A percentile compares a stretch with the other conserved stretches of the same genome.
These are phyloP conservation scores for Polyporus tsugae DNA, from an alignment of 1,284 basidiomycete genomes.

Conservation along the genomic window DNA sequence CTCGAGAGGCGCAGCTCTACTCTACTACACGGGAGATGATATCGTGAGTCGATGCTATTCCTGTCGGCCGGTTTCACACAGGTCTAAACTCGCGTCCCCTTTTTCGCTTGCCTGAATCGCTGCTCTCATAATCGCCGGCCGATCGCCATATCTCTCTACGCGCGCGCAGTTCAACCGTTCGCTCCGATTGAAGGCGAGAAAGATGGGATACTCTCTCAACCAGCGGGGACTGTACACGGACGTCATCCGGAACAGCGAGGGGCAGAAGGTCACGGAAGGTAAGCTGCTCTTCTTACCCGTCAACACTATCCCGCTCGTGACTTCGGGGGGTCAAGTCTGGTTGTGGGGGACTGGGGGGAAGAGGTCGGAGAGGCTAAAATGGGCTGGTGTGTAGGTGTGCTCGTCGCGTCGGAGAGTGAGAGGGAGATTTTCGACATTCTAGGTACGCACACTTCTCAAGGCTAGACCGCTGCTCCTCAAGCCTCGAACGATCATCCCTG, in stretches of 20 bases:
- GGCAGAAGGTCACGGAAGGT: slow-evolving; percentile 74
- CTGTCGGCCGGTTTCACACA: background rate
- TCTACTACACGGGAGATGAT: slow-evolving; percentile 93
- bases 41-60: slow-evolving; percentile 62
- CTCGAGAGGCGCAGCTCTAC: slow-evolving; percentile 81
- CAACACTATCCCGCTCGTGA: background rate
- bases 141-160: background rate
- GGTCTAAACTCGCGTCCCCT: background rate
- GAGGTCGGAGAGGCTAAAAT: background rate
- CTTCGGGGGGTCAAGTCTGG: background rate
- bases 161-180: slow-evolving; percentile 84
- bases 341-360: background rate
- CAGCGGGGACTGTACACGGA: slow-evolving; percentile 81
- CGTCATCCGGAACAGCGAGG: slow-evolving; percentile 75
- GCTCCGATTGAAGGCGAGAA: slow-evolving; percentile 84
- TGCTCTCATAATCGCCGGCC: background rate
- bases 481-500: background rate
- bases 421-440: slow-evolving; percentile 84
- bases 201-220: slow-evolving; percentile 86
- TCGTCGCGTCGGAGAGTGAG: slow-evolving; percentile 85
- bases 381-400: slow-evolving; percentile 55
- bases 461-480: background rate
- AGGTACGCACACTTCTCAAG: slow-evolving; percentile 45
- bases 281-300: slow-evolving; percentile 32
- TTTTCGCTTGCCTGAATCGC: background rate